phyloP scores from a whole-genome alignment of 2,329 filamentous ascomycete genomes.

The Beauveria scarabaeidicola region DNA sequence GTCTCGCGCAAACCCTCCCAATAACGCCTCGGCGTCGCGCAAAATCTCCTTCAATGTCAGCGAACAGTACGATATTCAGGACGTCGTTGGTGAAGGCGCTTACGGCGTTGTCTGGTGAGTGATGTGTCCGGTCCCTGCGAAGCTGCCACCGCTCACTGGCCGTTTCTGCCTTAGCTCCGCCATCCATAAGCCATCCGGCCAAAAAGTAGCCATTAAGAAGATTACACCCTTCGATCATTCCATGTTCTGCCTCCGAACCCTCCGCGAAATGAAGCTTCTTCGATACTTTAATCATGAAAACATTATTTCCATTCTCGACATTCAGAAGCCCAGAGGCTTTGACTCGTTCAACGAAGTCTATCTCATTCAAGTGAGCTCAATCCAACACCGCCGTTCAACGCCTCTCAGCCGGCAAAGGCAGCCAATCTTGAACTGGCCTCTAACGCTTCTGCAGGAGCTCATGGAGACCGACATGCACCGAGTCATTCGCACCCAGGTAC shows the following conservation, averaged over 20 bases:
- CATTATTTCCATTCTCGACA: slow-evolving; percentile 98
- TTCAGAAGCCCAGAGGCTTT: slow-evolving; percentile 94
- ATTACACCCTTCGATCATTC: slow-evolving; percentile 98
- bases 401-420: background rate
- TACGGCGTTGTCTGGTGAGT: slow-evolving; percentile 97
- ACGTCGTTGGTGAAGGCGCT: slow-evolving; percentile 96
- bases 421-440: background rate
- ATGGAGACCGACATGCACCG: slow-evolving; percentile 99
- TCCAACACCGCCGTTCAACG: background rate
- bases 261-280: slow-evolving; percentile 98
- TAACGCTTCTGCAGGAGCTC: slow-evolving; percentile 56
- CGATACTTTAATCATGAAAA: slow-evolving; percentile 99
- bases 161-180: slow-evolving; percentile 60
- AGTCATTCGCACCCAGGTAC: slow-evolving; percentile 95
- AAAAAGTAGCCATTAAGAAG: slow-evolving; percentile 99
- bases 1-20: slow-evolving; percentile 50
- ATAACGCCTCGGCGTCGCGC: slow-evolving; percentile 56
- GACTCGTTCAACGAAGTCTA: slow-evolving; percentile 97
- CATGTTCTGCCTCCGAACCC: slow-evolving; percentile 93
- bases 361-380: slow-evolving; percentile 72
- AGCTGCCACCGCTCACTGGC: slow-evolving; percentile 1
- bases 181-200: slow-evolving; percentile 92
- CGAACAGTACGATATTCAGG: slow-evolving; percentile 98
- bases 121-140: slow-evolving; percentile 3
- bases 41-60: slow-evolving; percentile 99